These are phyloP conservation scores for Syzygium aromaticum DNA, from an alignment of 345 rosid species.

Conservation along the genomic window DNA sequence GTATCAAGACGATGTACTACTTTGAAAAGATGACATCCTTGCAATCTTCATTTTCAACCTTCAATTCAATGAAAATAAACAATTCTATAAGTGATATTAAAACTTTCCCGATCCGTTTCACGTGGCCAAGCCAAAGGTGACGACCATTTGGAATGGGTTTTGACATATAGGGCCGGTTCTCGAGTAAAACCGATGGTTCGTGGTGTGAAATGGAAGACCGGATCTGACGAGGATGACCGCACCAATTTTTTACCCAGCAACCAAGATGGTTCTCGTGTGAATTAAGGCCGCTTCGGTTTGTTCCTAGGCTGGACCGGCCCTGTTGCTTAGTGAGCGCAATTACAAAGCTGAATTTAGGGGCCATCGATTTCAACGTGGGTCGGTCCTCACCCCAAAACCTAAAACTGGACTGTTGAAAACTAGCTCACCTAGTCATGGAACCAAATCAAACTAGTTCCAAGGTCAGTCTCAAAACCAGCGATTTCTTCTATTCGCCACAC, in stretches of 20 bases:
- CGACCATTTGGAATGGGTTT: not conserved
- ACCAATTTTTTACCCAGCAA: accelerated
- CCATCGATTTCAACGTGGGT: too few species aligned
- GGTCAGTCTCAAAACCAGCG: too few species aligned
- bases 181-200: not conserved
- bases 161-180: not conserved
- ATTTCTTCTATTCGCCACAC: too few species aligned
- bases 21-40: not conserved
- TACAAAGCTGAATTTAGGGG: not conserved
- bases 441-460: too few species aligned
- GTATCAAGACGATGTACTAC: not conserved
- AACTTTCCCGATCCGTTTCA: not conserved
- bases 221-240: accelerated
- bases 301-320: accelerated
- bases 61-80: not conserved
- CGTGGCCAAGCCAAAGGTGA: not conserved
- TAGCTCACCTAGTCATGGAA: too few species aligned
- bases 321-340: accelerated
- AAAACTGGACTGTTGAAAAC: too few species aligned
- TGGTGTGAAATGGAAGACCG: not conserved
- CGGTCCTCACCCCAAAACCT: accelerated
- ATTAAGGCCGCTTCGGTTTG: accelerated
- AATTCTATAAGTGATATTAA: not conserved
- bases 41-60: not conserved
- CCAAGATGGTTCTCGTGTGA: accelerated